Percentiles rank a stretch among this genome's conserved stretches.
Evolutionary conservation across 1,139 yeast species (phyloP).

Genomic region (Candida labiduridarum): DNA sequence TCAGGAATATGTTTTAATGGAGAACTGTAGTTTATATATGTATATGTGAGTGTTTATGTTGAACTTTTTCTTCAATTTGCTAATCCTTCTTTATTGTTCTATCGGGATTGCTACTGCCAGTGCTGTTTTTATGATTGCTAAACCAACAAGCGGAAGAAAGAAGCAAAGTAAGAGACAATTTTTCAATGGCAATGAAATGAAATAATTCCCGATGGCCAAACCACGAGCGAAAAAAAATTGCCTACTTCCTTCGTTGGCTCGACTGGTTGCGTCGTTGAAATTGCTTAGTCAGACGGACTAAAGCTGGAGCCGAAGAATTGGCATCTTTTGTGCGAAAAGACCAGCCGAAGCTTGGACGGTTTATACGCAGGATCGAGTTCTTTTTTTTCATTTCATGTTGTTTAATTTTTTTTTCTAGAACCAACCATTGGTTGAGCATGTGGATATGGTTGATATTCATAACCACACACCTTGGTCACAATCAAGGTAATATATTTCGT

Average conservation of each 20-base stretch:
- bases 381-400: neutral
- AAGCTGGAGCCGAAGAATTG: neutral
- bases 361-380: neutral
- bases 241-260: no score
- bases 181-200: neutral
- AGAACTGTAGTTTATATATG: neutral
- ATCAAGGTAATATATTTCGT: neutral
- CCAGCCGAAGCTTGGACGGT: neutral
- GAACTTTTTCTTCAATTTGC: neutral
- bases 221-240: neutral
- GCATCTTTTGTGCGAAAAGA: neutral
- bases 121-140: conserved; percentile 1
- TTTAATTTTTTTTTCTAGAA: neutral
- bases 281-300: conserved; percentile 2
- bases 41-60: neutral
- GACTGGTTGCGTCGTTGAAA: no score
- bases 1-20: neutral
- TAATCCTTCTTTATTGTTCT: neutral
- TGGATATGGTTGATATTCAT: neutral
- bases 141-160: neutral
- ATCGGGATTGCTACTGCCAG: neutral
- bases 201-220: conserved; percentile 1
- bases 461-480: no score
- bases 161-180: neutral
- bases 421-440: conserved; percentile 1